Base-by-base conservation (phyloP, 1,284 basidiomycete species). In the Ustilago esculenta region DNA sequence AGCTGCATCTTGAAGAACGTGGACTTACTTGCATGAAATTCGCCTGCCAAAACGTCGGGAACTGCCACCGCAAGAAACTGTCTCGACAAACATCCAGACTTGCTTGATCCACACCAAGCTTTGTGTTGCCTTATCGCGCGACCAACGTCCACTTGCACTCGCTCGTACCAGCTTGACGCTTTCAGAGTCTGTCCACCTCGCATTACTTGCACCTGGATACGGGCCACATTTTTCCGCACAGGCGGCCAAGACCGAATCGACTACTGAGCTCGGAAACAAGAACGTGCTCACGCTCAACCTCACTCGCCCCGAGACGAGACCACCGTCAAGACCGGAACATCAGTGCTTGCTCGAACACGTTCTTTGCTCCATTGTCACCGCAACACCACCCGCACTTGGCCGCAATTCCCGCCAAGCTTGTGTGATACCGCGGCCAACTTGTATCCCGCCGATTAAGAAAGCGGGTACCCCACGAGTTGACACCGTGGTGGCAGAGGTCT, bases 1-100 rank as follows among this genome's bases (percentile, higher is more conserved):
- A 21, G 18, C 20, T 57, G 51, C 46, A 41, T 34, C 24, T 43
- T 36, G 46, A 54, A 50, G 51, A 61, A 61, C 58, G 58, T 61
- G 58, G 46, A 50, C 58, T 54, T 20, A 3, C n/a, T 3, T 61
- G 51, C 51, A 61, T 54, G 58, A 54, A n/a, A 49, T 40, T 36
- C 17, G 30, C n/a, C 15, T 23, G 45, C n/a, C 55, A 46, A 46
- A 46, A 18, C 17, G 43, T 48, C 49, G 24, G 46, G 32, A 52
- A 24, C 44, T 48, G 57, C 39, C 46, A 18, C 18, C n/a, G n/a
- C n/a, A n/a, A 7, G 27, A 29, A 7, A 7, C 12, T 29, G 27
- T 6, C 6, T 29, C 7, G 27, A 5, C 18, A n/a, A 25, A 52
- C 56, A 59, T 39, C 49, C 56, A 59, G 48, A 36, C 33, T 52